phyloP scores from a whole-genome alignment of 208 protist species.

The Trypanosoma boissoni region DNA sequence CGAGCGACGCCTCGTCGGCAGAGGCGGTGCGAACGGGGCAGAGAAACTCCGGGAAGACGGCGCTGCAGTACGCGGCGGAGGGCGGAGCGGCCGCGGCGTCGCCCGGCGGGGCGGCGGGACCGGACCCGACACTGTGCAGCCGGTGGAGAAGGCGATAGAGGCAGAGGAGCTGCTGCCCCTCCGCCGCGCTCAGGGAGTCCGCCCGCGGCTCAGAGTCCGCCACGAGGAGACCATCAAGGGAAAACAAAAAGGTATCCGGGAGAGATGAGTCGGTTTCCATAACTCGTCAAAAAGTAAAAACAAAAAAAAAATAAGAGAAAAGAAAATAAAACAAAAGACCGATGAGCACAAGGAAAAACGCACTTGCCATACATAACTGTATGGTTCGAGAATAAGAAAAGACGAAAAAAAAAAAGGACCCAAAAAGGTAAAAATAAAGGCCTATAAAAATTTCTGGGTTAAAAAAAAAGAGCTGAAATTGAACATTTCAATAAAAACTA shows the following conservation, averaged over 20 bases:
- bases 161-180: slow-evolving; percentile 49
- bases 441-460: slow-evolving; percentile 1
- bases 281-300: neutral
- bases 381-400: slow-evolving; percentile 1
- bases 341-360: no score
- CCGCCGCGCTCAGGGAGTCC: slow-evolving; percentile 7
- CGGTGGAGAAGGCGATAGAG: slow-evolving; percentile 68
- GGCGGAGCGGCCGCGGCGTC: neutral
- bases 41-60: no score
- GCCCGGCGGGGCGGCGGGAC: neutral
- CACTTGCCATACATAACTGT: neutral
- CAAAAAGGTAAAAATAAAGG: neutral
- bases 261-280: neutral
- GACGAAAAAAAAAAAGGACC: neutral
- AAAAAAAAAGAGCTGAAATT: slow-evolving; percentile 4
- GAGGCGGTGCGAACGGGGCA: no score
- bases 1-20: no score
- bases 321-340: no score
- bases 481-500: neutral
- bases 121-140: slow-evolving; percentile 38
- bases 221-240: slow-evolving; percentile 22
- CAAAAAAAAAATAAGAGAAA: neutral
- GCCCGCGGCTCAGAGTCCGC: neutral
- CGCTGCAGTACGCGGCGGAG: no score
- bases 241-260: slow-evolving; percentile 19